Conservation (phyloP, 2,329 filamentous ascomycete genomes). For the Ophiostoma australiae region DNA sequence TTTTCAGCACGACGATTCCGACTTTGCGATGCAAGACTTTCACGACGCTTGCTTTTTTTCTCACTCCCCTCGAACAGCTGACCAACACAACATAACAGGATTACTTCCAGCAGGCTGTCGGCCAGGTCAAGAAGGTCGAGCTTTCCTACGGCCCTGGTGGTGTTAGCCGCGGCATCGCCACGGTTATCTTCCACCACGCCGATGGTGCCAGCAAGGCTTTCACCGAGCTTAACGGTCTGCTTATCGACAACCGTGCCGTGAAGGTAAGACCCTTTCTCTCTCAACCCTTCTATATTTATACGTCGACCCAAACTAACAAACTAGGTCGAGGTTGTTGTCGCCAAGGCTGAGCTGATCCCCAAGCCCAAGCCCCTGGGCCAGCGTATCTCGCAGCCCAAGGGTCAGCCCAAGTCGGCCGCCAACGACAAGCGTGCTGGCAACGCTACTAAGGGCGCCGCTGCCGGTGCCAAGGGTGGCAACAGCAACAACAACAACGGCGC, state of each 20-base stretch:
- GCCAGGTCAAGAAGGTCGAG: conserved; percentile 83
- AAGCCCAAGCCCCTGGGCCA: conserved; percentile 70
- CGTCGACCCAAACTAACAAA: neutral
- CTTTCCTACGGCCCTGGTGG: conserved; percentile 91
- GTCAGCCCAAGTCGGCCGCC: conserved; percentile 77
- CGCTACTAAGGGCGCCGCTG: conserved; percentile 38
- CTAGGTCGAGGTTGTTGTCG: conserved; percentile 86
- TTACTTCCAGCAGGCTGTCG: conserved; percentile 85
- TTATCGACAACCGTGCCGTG: conserved; percentile 85
- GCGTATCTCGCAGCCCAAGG: conserved; percentile 66
- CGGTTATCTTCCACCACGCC: conserved; percentile 75
- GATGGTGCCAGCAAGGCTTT: conserved; percentile 83
- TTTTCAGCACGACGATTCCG: conserved; percentile 22
- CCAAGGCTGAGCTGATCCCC: conserved; percentile 63
- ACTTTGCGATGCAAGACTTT: conserved; percentile 31
- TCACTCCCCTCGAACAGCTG: conserved; percentile 53
- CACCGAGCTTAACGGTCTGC: conserved; percentile 75
- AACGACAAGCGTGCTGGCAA: conserved; percentile 52
- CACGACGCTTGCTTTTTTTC: conserved; percentile 46
- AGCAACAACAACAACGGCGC: conserved; percentile 23
- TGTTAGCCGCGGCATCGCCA: conserved; percentile 85
- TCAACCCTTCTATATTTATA: neutral
- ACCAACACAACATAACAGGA: conserved; percentile 73
- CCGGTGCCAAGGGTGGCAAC: conserved; percentile 39
- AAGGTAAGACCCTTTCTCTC: conserved; percentile 55